Conservation (phyloP, 1,284 basidiomycete species). For the Ustilago tritici region DNA sequence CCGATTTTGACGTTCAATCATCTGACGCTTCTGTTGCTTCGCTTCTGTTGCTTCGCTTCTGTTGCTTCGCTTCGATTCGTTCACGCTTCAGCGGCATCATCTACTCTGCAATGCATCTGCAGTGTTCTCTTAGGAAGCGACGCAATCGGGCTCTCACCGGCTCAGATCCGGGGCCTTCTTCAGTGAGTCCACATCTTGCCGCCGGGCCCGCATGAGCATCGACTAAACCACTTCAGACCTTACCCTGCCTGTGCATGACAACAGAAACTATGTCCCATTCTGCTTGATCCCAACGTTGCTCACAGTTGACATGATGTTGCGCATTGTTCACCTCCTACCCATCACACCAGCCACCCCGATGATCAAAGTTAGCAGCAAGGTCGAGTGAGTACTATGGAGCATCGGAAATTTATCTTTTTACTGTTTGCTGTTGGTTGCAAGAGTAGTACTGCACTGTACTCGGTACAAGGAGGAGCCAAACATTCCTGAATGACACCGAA, state of each 20-base stretch:
- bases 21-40: neutral
- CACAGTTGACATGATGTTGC: constrained; percentile 40
- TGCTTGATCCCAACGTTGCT: constrained; percentile 37
- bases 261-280: constrained; percentile 51
- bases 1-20: neutral
- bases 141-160: constrained; percentile 15
- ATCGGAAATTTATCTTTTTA: too few species aligned
- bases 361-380: constrained; percentile 5
- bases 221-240: neutral
- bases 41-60: too few species aligned
- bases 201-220: neutral
- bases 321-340: constrained; percentile 24
- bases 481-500: neutral
- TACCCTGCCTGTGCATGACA: neutral
- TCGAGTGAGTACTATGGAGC: neutral
- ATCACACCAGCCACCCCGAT: neutral
- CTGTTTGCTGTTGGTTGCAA: too few species aligned
- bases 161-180: constrained; percentile 22
- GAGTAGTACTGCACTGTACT: too few species aligned
- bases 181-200: constrained; percentile 31
- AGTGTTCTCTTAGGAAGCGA: constrained; percentile 42
- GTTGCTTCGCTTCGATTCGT: neutral
- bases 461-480: neutral
- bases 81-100: constrained; percentile 33
- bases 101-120: constrained; percentile 51